Evolutionary conservation across 2,329 filamentous ascomycete genomes (phyloP).

Genomic region (Trichophyton equinum): DNA sequence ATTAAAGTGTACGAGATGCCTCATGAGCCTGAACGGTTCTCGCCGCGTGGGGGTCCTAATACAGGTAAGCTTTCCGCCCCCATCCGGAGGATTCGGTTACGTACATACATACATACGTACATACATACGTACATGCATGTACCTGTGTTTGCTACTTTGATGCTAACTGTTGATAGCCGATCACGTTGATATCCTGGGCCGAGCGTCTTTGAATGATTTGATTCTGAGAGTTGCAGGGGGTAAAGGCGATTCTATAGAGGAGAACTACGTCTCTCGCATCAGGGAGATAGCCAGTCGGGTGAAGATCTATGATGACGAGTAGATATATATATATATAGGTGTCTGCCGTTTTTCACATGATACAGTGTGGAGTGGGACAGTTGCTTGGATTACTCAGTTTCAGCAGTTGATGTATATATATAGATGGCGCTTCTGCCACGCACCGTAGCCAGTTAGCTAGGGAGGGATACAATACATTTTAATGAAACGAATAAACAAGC

Average conservation of each 20-base stretch:
- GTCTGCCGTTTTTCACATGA: background rate
- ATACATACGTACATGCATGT: background rate
- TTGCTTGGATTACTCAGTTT: background rate
- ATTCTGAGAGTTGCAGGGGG: conserved; percentile 79
- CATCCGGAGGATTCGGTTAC: conserved; percentile 9
- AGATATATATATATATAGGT: background rate
- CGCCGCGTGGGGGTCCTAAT: conserved; percentile 58
- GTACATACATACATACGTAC: no score
- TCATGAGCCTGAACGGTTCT: conserved; percentile 88
- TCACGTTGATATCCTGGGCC: conserved; percentile 89
- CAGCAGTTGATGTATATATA: background rate
- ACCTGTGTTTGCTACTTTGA: background rate
- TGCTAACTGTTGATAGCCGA: conserved; percentile 49
- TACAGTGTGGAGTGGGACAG: background rate
- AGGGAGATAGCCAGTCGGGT: conserved; percentile 69
- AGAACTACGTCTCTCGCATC: conserved; percentile 71
- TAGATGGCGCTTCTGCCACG: background rate
- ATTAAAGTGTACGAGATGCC: conserved; percentile 90
- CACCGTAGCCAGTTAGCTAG: background rate
- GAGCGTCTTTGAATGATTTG: conserved; percentile 79
- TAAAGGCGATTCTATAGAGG: conserved; percentile 63
- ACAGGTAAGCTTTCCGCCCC: conserved; percentile 34
- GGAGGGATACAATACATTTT: background rate
- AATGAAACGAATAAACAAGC: no score
- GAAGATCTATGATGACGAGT: conserved; percentile 58